Conservation (phyloP, 768 basidiomycete species). For the Chalciporus chontae region DNA sequence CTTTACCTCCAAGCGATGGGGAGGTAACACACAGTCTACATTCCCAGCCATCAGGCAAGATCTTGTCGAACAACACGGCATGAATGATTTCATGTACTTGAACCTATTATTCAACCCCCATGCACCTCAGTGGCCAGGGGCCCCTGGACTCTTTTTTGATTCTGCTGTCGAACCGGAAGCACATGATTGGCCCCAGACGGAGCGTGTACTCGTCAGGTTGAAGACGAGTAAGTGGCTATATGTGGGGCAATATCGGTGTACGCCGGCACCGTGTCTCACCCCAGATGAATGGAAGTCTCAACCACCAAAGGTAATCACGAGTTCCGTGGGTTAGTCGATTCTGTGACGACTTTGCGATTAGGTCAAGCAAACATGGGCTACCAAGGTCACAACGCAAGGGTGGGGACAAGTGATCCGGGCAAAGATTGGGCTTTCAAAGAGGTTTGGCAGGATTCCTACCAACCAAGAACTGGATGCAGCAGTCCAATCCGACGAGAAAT, state of each 20-base stretch:
- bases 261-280: conserved; percentile 6
- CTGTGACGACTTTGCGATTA: neutral
- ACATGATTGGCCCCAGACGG: neutral
- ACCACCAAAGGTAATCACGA: conserved; percentile 3
- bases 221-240: conserved; percentile 14
- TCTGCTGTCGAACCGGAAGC: neutral
- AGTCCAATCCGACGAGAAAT: conserved; percentile 6
- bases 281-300: conserved; percentile 19
- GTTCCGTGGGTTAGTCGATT: no score
- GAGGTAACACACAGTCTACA: conserved; percentile 14
- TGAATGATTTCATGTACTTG: conserved; percentile 18
- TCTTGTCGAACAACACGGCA: conserved; percentile 12
- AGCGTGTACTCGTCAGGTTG: conserved; percentile 12
- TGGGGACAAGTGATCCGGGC: conserved; percentile 15
- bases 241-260: conserved; percentile 18
- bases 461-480: conserved; percentile 3
- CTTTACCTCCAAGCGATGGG: conserved; percentile 18
- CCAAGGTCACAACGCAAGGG: conserved; percentile 9
- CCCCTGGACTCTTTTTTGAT: conserved; percentile 15
- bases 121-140: conserved; percentile 15
- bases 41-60: conserved; percentile 12
- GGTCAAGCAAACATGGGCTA: conserved; percentile 20
- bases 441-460: conserved; percentile 14
- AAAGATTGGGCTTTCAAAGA: conserved; percentile 15
- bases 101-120: conserved; percentile 18